Conservation (phyloP, 2,329 filamentous ascomycete genomes). For the Aspergillus sp. region DNA sequence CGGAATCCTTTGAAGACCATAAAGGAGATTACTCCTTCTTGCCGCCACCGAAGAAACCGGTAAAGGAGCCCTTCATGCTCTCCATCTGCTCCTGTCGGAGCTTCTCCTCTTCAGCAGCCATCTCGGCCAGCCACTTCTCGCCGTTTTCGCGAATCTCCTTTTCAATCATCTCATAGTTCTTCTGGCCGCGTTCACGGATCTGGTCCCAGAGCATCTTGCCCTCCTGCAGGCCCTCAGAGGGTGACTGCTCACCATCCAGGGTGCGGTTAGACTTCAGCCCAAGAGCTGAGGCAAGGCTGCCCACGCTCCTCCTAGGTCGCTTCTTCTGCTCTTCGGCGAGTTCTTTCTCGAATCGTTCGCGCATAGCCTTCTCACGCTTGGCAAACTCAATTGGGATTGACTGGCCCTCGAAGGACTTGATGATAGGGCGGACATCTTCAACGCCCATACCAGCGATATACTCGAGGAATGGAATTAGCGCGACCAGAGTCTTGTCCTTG, state of each 20-base stretch:
- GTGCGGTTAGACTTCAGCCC: slow-evolving; percentile 73
- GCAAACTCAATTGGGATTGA: slow-evolving; percentile 91
- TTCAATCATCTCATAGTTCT: slow-evolving; percentile 87
- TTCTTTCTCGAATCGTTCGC: slow-evolving; percentile 82
- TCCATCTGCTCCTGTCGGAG: slow-evolving; percentile 88
- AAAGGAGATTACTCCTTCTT: slow-evolving; percentile 30
- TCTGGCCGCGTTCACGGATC: slow-evolving; percentile 86
- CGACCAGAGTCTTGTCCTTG: slow-evolving; percentile 83
- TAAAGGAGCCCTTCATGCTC: slow-evolving; percentile 82
- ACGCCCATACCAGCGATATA: slow-evolving; percentile 95
- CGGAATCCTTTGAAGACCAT: neutral
- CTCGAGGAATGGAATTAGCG: slow-evolving; percentile 93
- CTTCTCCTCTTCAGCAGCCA: slow-evolving; percentile 86
- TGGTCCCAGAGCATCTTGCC: slow-evolving; percentile 98
- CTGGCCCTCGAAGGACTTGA: slow-evolving; percentile 87
- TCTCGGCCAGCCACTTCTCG: slow-evolving; percentile 94
- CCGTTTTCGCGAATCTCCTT: slow-evolving; percentile 91
- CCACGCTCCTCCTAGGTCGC: slow-evolving; percentile 64
- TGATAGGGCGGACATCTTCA: slow-evolving; percentile 79
- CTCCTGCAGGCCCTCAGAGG: slow-evolving; percentile 78
- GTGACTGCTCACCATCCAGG: slow-evolving; percentile 69
- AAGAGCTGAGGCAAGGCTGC: slow-evolving; percentile 71
- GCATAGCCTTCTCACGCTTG: slow-evolving; percentile 80
- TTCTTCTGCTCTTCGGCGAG: slow-evolving; percentile 71
- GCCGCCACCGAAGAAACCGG: slow-evolving; percentile 56